These are phyloP conservation scores for Meira miltonrushii DNA, from an alignment of 1,284 basidiomycete species.

Conservation along the genomic window DNA sequence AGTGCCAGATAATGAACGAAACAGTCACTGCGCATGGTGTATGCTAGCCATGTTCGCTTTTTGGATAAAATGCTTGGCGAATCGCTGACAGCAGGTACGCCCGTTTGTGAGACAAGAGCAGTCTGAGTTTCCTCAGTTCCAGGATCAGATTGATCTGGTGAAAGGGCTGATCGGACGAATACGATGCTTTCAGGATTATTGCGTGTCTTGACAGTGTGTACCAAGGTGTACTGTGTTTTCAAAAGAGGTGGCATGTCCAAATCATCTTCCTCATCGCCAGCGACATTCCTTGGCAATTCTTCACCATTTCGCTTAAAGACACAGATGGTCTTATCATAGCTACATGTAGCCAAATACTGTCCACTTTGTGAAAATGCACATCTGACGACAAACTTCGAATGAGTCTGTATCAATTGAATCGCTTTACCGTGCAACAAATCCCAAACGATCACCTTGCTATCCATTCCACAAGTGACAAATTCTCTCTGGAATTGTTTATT, in stretches of 20 bases:
- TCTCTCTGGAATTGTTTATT: slow-evolving; percentile 18
- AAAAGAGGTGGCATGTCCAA: slow-evolving; percentile 19
- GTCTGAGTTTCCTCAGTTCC: neutral
- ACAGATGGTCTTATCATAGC: slow-evolving; percentile 39
- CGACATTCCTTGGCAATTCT: neutral
- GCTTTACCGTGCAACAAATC: slow-evolving; percentile 25
- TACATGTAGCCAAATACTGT: slow-evolving; percentile 36
- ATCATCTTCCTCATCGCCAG: slow-evolving; percentile 10
- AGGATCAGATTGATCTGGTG: slow-evolving; percentile 12
- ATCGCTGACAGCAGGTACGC: neutral
- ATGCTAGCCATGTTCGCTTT: slow-evolving; percentile 32
- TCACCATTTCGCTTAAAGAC: slow-evolving; percentile 33
- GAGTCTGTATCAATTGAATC: slow-evolving; percentile 33
- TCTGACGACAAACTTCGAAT: slow-evolving; percentile 41
- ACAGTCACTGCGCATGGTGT: slow-evolving; percentile 31
- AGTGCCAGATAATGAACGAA: slow-evolving; percentile 41
- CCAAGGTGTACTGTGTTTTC: slow-evolving; percentile 17
- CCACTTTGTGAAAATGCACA: slow-evolving; percentile 29
- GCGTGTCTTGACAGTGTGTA: slow-evolving; percentile 28
- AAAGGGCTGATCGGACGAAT: slow-evolving; percentile 23
- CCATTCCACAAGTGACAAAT: slow-evolving; percentile 40
- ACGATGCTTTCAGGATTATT: slow-evolving; percentile 44
- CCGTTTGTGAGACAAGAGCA: neutral
- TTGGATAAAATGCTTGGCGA: neutral
- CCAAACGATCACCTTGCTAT: slow-evolving; percentile 42